Evolutionary conservation across 345 rosid species (phyloP).

Genomic region (Rubroshorea leprosula): DNA sequence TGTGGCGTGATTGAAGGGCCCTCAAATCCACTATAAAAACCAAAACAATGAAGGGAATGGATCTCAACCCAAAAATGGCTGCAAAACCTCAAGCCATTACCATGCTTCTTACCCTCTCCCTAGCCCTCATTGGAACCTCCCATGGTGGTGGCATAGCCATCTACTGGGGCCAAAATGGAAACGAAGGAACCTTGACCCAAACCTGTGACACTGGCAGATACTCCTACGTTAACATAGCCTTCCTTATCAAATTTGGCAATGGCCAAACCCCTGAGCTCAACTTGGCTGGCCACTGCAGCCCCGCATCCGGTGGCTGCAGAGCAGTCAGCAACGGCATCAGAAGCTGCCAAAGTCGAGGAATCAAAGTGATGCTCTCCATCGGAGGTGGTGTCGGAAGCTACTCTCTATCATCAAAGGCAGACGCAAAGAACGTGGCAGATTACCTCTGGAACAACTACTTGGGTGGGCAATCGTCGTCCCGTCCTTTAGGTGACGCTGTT

Average conservation of each 20-base stretch:
- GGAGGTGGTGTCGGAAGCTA: constrained; percentile 52
- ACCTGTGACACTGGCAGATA: constrained; percentile 49
- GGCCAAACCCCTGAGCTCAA: constrained; percentile 45
- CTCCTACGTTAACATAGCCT: constrained; percentile 48
- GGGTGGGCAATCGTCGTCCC: constrained; percentile 39
- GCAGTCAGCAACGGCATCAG: constrained; percentile 29
- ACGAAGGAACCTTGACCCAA: constrained; percentile 40
- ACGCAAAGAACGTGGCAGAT: constrained; percentile 38
- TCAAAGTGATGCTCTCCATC: constrained; percentile 57
- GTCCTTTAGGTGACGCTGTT: constrained; percentile 52
- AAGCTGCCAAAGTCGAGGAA: constrained; percentile 41
- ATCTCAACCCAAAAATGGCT: constrained; percentile 8
- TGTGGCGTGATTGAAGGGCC: too few species aligned
- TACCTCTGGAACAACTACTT: constrained; percentile 44
- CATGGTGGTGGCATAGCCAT: constrained; percentile 30
- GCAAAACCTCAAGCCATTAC: neutral
- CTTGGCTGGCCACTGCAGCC: constrained; percentile 62
- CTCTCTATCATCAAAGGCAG: constrained; percentile 37
- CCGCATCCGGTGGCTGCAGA: constrained; percentile 34
- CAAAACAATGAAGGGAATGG: neutral
- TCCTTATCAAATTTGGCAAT: constrained; percentile 46
- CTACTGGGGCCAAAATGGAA: constrained; percentile 18
- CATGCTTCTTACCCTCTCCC: constrained; percentile 12
- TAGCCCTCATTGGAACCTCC: constrained; percentile 4
- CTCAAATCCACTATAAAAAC: constrained; percentile 9